Base-by-base conservation (phyloP, 2,329 filamentous ascomycete species). In the Nannizziopsis barbatae region DNA sequence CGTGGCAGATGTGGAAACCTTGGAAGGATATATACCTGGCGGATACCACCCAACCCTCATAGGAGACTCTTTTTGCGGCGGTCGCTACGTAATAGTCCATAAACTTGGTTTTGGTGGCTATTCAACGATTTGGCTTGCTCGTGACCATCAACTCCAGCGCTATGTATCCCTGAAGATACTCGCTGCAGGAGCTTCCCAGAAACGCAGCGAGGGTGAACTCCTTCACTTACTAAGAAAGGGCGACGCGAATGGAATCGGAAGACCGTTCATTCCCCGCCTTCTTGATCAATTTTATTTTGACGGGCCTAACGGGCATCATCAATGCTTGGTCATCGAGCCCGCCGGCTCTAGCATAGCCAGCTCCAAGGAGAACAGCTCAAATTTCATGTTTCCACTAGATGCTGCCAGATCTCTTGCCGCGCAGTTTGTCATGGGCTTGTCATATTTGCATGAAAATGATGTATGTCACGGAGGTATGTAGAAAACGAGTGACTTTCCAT, bases 41-140 rank as follows among this genome's bases (percentile, higher is more conserved):
- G 61, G 60, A 3, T 66, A 62, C 51, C 63, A 65, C 53, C 63
- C 63, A 2, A 50, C 63, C 1, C 57, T 59, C 51, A 55, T 66
- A 17, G 49, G 49, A 9, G 44, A 51, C 32, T 42, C 32, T 5
- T 43, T 53, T 27, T 52, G 56, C 39, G 9, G 22, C 12, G 54
- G 30, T 50, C 56, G 22, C 52, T 56, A 42, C 54, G 51, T 15
- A 31, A 52, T 18, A 38, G 48, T 51, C 47, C 53, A 46, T 52
- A 54, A 55, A 54, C 55, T 48, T 44, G 48, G 31, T 31, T 46
- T 42, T 44, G 36, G 51, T 20, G 38, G 48, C 22, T 52, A 51
- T 47, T 49, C 49, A n/a, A 52, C 52, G 33, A 43, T 41, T 15
- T 54, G 50, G 50, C 47, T 54, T 35, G 52, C 46, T 3, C 31